Conservation (phyloP, 2,329 filamentous ascomycete genomes). For the Colletotrichum kahawae region DNA sequence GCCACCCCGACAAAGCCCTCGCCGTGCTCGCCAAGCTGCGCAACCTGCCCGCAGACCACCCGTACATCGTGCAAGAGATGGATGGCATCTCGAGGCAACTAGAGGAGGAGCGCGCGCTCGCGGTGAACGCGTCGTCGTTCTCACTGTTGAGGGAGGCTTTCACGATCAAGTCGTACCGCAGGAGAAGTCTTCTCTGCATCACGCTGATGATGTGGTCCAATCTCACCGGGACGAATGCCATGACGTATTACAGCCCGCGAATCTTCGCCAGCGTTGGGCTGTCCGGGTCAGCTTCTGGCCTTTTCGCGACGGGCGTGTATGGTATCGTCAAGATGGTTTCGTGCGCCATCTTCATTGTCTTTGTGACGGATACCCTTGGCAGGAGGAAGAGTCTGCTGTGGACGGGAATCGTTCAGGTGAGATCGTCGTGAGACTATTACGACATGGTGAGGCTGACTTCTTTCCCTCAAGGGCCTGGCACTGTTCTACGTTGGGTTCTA, state of each 20-base stretch:
- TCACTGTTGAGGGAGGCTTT: constrained; percentile 23
- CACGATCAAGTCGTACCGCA: constrained; percentile 25
- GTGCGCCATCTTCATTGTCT: constrained; percentile 65
- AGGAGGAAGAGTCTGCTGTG: constrained; percentile 46
- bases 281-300: constrained; percentile 51
- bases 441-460: neutral
- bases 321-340: constrained; percentile 70
- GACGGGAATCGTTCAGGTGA: constrained; percentile 27
- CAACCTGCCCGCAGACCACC: constrained; percentile 39
- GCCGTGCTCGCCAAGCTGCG: constrained; percentile 59
- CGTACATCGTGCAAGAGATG: constrained; percentile 40
- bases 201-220: constrained; percentile 29
- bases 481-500: constrained; percentile 70
- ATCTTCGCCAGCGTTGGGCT: constrained; percentile 68
- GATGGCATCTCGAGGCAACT: constrained; percentile 28
- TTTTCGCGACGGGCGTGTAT: constrained; percentile 73
- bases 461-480: constrained; percentile 18
- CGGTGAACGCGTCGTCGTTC: neutral
- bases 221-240: constrained; percentile 33
- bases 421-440: neutral
- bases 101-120: constrained; percentile 22
- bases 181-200: constrained; percentile 27
- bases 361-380: constrained; percentile 68
- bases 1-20: constrained; percentile 70
- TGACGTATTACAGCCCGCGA: constrained; percentile 66